Conservation (phyloP, 2,329 filamentous ascomycete genomes). For the Aspergillus brunneoviolaceus region DNA sequence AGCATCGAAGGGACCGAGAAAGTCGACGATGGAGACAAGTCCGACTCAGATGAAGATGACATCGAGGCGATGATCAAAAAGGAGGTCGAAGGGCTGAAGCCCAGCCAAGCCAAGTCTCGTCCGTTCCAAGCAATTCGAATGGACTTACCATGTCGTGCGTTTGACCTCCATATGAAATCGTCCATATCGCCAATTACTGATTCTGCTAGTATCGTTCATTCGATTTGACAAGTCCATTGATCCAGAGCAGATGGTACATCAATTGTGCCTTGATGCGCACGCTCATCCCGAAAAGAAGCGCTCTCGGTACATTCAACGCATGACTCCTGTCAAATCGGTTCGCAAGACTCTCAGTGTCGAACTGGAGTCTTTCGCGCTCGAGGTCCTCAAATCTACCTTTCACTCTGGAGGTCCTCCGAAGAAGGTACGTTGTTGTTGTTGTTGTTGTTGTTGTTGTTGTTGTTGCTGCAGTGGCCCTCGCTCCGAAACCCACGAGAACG, state of each 20-base stretch:
- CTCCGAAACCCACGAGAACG: not conserved
- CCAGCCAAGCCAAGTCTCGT: slow-evolving; percentile 46
- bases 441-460: slow-evolving; percentile 25
- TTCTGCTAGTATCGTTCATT: slow-evolving; percentile 47
- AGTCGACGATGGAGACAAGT: slow-evolving; percentile 27
- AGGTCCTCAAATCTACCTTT: slow-evolving; percentile 61
- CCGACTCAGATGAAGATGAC: slow-evolving; percentile 44
- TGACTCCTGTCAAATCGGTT: slow-evolving; percentile 60
- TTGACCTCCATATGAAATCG: slow-evolving; percentile 1
- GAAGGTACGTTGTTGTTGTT: slow-evolving; percentile 48
- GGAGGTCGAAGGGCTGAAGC: slow-evolving; percentile 56
- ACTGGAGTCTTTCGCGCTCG: slow-evolving; percentile 55
- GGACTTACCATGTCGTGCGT: slow-evolving; percentile 51
- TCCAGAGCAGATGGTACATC: slow-evolving; percentile 60
- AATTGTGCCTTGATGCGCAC: slow-evolving; percentile 58
- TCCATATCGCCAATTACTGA: slow-evolving; percentile 17
- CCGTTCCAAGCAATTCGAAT: slow-evolving; percentile 55
- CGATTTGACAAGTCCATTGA: slow-evolving; percentile 57
- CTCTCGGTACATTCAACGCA: slow-evolving; percentile 59
- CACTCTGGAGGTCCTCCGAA: slow-evolving; percentile 52
- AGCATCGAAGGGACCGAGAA: slow-evolving; percentile 18
- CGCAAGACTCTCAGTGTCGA: slow-evolving; percentile 59
- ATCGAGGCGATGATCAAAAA: slow-evolving; percentile 62
- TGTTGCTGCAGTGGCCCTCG: not conserved
- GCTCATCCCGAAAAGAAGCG: slow-evolving; percentile 52